Base-by-base conservation (phyloP, 2,329 filamentous ascomycete genomes). In the Alternaria dauci region DNA sequence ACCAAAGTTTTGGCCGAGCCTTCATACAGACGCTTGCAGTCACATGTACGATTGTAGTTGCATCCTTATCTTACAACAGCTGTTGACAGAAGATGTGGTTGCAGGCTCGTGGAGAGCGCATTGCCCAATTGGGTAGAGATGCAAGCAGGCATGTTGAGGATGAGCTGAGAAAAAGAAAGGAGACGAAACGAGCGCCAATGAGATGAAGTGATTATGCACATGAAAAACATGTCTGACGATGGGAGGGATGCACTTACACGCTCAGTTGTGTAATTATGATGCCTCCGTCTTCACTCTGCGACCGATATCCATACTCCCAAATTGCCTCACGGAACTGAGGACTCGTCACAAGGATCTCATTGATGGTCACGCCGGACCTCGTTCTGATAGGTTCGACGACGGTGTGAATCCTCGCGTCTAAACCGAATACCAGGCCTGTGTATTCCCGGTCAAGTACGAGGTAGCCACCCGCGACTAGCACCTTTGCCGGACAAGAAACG, bases 401-500 rank as follows among this genome's bases (percentile, higher is more conserved):
- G 43, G 87, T 84, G 73, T 89, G 87, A 34, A 90, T 89, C 58
- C 88, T 82, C 46, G 88, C 87, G 75, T 89, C 83, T 52, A 90
- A 83, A 32, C 86, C 87, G 70, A 89, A 88, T 4, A 89, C 87
- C 18, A 88, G 82, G 36, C 90, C 94, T 3, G 91, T 95, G 80
- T 97, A 93, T 62, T 86, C 84, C 62, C 92, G 88, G 81, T 98
- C 94, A 46, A 99, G 89, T 23, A 97, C 94, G 46, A 98, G 88
- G 80, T 98, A 99, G 63, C 95, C 95, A 65, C 95, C 95, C 4
- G 94, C 93, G 55, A 98, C 87, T 66, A 99, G 87, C 62, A 99
- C 95, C 83, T 99, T 99, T 70, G 95, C 95, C 18, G 95, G 95
- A 23, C 95, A 94, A 65, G 95, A 98, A 67, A 96, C 87, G 65